Conservation (phyloP, 2,329 filamentous ascomycete species). For the Scytalidium lignicola region DNA sequence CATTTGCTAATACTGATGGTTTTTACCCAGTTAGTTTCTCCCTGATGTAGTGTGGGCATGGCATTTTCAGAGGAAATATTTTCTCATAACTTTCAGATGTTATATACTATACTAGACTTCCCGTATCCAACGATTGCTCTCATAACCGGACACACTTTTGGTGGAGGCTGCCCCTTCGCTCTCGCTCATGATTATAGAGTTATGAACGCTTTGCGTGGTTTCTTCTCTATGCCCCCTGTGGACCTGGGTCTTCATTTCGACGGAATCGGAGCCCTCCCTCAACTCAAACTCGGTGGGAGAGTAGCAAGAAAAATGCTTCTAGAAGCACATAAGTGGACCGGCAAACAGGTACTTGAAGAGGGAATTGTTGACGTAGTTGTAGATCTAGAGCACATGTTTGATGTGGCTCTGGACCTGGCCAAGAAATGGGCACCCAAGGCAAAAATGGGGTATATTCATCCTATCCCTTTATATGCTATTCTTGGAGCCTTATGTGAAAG, state of each 20-base stretch:
- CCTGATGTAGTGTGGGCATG: too few species aligned
- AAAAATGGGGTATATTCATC: too few species aligned
- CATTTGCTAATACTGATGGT: constrained; percentile 35
- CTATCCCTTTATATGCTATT: too few species aligned
- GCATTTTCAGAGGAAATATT: not conserved
- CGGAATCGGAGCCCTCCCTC: constrained; percentile 46
- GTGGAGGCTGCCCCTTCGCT: constrained; percentile 41
- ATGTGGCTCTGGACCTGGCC: constrained; percentile 36
- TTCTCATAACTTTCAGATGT: not conserved
- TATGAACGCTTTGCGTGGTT: not conserved
- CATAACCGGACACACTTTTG: constrained; percentile 44
- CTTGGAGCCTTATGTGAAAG: too few species aligned
- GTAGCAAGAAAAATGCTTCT: constrained; percentile 51
- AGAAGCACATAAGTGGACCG: constrained; percentile 37
- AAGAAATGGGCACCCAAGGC: constrained; percentile 33
- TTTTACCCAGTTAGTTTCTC: constrained; percentile 37
- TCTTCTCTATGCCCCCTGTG: constrained; percentile 44
- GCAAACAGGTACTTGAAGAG: constrained; percentile 40
- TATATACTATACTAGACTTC: constrained; percentile 35
- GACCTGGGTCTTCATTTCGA: constrained; percentile 50
- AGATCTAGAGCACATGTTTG: constrained; percentile 40
- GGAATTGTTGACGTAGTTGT: constrained; percentile 47
- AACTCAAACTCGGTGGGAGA: constrained; percentile 44
- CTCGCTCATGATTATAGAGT: constrained; percentile 41
- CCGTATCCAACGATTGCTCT: constrained; percentile 42